These are phyloP conservation scores for Tulasnella sp. DNA, from an alignment of 768 basidiomycete genomes.

Conservation along the genomic window DNA sequence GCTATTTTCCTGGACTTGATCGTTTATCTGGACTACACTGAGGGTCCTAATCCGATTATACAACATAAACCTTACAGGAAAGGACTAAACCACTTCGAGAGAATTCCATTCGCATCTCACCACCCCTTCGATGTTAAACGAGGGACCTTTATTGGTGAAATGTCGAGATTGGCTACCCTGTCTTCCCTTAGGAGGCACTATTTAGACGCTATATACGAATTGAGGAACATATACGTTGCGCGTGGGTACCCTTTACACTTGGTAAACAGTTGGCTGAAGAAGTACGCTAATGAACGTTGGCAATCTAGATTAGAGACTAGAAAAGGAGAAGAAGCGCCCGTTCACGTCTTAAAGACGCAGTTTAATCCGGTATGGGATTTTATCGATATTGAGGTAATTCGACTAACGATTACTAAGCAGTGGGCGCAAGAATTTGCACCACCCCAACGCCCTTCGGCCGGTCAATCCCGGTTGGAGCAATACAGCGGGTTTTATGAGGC, in stretches of 20 bases:
- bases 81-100: constrained; percentile 17
- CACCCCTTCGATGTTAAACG: constrained; percentile 21
- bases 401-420: too few relatives aligned
- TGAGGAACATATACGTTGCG: too few relatives aligned
- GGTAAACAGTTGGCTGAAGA: too few relatives aligned
- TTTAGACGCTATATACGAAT: too few relatives aligned
- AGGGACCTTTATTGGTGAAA: constrained; percentile 19
- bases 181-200: neutral
- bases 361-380: constrained; percentile 8
- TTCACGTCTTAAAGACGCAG: neutral
- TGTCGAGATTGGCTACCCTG: constrained; percentile 16
- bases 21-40: constrained; percentile 4
- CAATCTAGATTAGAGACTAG: too few relatives aligned
- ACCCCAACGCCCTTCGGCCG: neutral
- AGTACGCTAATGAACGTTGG: too few relatives aligned
- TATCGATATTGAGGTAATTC: too few relatives aligned
- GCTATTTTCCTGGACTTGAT: constrained; percentile 18
- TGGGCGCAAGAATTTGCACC: neutral
- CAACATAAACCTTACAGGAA: constrained; percentile 19
- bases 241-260: too few relatives aligned
- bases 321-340: neutral
- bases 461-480: neutral
- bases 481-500: too few relatives aligned
- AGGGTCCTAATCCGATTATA: too few relatives aligned
- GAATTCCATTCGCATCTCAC: constrained; percentile 20